Evolutionary conservation across 129 eudicot species (phyloP).

Genomic region (Artemisia argyi): DNA sequence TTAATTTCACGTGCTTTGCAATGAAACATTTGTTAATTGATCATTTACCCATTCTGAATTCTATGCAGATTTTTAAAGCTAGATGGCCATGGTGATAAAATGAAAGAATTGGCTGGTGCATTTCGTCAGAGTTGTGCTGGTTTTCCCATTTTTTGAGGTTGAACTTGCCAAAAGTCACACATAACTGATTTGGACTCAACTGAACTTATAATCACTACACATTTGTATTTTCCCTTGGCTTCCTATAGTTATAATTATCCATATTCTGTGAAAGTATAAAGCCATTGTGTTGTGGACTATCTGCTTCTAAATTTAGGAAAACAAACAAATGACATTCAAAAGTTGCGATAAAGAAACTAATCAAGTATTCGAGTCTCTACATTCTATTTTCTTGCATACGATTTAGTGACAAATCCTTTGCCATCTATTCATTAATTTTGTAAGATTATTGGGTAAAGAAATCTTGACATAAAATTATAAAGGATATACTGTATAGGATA

Average conservation of each 20-base stretch:
- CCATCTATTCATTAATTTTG: no score
- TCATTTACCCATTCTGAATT: neutral
- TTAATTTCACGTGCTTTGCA: no score
- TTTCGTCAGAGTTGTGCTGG: neutral
- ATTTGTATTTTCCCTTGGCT: neutral
- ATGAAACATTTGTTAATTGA: no score
- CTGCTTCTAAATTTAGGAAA: neutral
- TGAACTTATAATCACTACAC: neutral
- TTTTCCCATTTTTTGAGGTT: conserved; percentile 17
- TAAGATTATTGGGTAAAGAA: no score
- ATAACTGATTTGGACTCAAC: conserved; percentile 4
- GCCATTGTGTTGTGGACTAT: neutral
- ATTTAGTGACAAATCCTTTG: no score
- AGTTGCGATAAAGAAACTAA: no score
- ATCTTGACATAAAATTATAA: no score
- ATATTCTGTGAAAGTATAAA: neutral
- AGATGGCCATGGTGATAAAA: conserved; percentile 27
- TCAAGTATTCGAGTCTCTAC: no score
- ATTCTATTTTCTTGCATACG: no score
- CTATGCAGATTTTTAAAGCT: conserved; percentile 27
- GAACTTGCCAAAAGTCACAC: conserved; percentile 21
- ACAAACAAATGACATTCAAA: no score
- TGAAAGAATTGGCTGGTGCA: conserved; percentile 8
- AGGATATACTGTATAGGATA: no score
- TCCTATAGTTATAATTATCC: conserved; percentile 1